A percentile compares a stretch with the other conserved stretches of the same genome.
phyloP scores from a whole-genome alignment of 2,329 filamentous ascomycete species.

The Blumeria graminis region DNA sequence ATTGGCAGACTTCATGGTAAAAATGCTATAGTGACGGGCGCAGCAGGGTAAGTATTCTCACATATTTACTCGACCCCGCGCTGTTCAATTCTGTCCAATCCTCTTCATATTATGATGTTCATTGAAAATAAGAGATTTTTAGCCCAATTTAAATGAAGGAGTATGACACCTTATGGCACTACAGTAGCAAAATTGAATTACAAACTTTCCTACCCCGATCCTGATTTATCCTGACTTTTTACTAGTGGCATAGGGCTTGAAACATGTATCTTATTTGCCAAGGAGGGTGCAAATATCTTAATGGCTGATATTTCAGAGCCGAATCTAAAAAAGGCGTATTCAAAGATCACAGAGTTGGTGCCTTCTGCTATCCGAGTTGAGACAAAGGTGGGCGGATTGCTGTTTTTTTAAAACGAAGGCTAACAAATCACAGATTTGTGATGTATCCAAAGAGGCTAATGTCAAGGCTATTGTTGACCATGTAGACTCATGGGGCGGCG shows the following conservation, averaged over 20 bases:
- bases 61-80: neutral
- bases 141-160: no score
- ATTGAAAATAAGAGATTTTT: no score
- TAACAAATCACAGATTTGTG: conserved; percentile 20
- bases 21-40: conserved; percentile 36
- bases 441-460: conserved; percentile 45
- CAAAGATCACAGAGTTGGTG: conserved; percentile 33
- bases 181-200: no score
- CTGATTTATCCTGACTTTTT: neutral
- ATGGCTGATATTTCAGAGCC: conserved; percentile 45
- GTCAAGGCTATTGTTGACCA: conserved; percentile 34
- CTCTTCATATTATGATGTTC: neutral
- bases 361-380: conserved; percentile 27
- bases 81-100: conserved; percentile 1
- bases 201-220: no score
- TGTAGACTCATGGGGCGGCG: conserved; percentile 43
- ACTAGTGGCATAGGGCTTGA: conserved; percentile 48
- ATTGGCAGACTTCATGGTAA: conserved; percentile 16
- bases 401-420: neutral
- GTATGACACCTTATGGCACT: no score
- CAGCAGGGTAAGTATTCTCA: conserved; percentile 31
- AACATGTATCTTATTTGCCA: conserved; percentile 46
- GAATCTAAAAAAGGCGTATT: conserved; percentile 35
- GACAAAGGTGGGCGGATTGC: conserved; percentile 12
- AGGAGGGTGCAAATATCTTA: conserved; percentile 45